Evolutionary conservation across 768 basidiomycete genomes (phyloP), one percentile per base, ranked within the genome.

Genomic region (Agrocybe praecox): DNA sequence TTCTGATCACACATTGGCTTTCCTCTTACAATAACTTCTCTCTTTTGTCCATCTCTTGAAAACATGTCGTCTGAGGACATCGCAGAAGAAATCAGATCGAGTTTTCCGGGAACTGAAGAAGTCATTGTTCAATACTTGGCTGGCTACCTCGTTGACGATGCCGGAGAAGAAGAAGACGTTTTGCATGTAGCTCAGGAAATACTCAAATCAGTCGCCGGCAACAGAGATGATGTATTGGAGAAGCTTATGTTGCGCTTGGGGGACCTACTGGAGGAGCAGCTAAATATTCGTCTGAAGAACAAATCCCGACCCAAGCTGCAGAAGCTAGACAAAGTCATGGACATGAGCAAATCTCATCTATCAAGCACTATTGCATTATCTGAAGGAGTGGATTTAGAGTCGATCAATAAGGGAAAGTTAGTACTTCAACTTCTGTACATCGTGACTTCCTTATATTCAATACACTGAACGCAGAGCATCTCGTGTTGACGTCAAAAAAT

Each of bases 351-450:
- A 72, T 74, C 86, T 2, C 81, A 86, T 47, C 85, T 94, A 69
- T 92, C 90, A 24, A 89, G 74, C 55, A 94, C 92, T 7, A 89
- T 94, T 60, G 89, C 85, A 5, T 75, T 95, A 47, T 78, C 84
- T 0, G 90, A 93, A 60, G 91, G 91, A 14, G 92, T 95, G 36
- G 94, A 96, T 70, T 76, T 96, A 52, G 92, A 94, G 72, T 92
- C 90, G 36, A 92, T 94, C 52, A 94, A 94, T 75, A 95, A 96
- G 80, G 93, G 90, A 78, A 95, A 95, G 91, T 93, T 77, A 69
- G 71, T 76, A 11, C 14, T 45, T 6, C n/a, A 7, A 45, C 59
- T 42, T 45, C 34, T 50, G 18, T 45, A 51, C 9, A 52, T n/a
- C 29, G 52, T 43, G 4, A 14, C 49, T 53, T 58, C 58, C 57